Base-by-base conservation (phyloP, 2,329 filamentous ascomycete species). In the Fonsecaea pedrosoi region DNA sequence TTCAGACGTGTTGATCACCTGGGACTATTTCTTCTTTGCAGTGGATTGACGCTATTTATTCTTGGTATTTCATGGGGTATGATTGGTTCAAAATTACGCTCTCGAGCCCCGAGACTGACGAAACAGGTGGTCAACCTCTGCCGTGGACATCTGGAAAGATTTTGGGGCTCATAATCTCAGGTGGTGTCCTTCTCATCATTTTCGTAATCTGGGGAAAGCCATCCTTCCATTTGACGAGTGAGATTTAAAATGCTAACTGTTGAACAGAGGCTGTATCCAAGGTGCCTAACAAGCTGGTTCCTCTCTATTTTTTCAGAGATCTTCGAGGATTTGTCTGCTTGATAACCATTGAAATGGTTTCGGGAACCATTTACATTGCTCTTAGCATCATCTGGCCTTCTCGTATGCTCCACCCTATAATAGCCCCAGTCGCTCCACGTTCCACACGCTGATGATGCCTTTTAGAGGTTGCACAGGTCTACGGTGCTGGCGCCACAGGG, bases 221-320 rank as follows among this genome's bases (percentile, higher is more conserved):
- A n/a, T 54, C 32, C 9, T 34, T 42, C 2, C 30, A 9, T 38
- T 35, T 59, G 35, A 40, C 37, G 5, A 55, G 10, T 37, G n/a
- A n/a, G n/a, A n/a, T n/a, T n/a, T n/a, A n/a, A n/a, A n/a, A n/a
- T n/a, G n/a, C n/a, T n/a, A n/a, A n/a, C n/a, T n/a, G 35, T 59
- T 15, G 6, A 63, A 78, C 15, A 63, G 60, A 64, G 42, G 37
- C 45, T 25, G 42, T 59, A 18, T 38, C 35, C 6, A 10, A 25
- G 4, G 5, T 25, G 7, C 53, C 62, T 21, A 54, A 65, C 25
- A 56, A 40, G 13, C 42, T 54, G 7, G 15, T 60, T 30, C 62
- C 62, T 4, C 54, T 65, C 56, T 34, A 60, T 54, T n/a, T 60
- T n/a, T 60, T 65, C 56, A 60, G 54, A 35, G 56, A 60, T 37